Conservation (phyloP, 331 rosid species). For the Phaseolus coccineus region DNA sequence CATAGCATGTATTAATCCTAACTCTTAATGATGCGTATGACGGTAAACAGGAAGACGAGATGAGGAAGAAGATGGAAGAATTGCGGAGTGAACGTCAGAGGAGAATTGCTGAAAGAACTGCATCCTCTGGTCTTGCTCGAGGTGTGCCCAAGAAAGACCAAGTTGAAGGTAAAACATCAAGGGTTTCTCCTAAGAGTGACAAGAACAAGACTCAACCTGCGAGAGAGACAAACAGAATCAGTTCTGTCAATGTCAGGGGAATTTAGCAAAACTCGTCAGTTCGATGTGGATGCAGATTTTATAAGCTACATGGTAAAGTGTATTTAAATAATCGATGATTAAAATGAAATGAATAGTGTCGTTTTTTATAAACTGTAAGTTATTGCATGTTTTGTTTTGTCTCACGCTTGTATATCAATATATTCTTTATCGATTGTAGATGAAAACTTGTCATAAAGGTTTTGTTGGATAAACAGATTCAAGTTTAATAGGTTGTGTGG, state of each 20-base stretch:
- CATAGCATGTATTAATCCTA: neutral
- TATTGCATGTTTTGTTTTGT: conserved; percentile 40
- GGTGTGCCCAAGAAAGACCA: conserved; percentile 47
- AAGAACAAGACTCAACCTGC: conserved; percentile 51
- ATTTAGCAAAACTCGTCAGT: conserved; percentile 42
- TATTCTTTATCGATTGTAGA: conserved; percentile 11
- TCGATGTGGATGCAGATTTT: conserved; percentile 38
- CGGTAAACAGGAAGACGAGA: conserved; percentile 69
- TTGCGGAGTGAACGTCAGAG: conserved; percentile 60
- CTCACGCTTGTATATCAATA: conserved; percentile 40
- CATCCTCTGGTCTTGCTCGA: conserved; percentile 52
- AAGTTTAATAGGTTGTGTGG: conserved; percentile 29
- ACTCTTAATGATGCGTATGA: conserved; percentile 19
- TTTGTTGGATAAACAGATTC: conserved; percentile 39
- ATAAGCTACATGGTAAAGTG: conserved; percentile 35
- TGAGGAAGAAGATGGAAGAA: conserved; percentile 67
- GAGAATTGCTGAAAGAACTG: conserved; percentile 75
- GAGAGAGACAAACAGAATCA: conserved; percentile 47
- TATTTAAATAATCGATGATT: conserved; percentile 37
- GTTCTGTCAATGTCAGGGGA: conserved; percentile 55
- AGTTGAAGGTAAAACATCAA: conserved; percentile 47
- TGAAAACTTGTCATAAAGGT: neutral
- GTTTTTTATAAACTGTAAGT: conserved; percentile 29
- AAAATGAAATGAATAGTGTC: conserved; percentile 36
- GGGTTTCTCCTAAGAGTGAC: conserved; percentile 51